These are phyloP conservation scores for Leishmania tarentolae DNA, from an alignment of 208 protist species.

Conservation along the genomic window DNA sequence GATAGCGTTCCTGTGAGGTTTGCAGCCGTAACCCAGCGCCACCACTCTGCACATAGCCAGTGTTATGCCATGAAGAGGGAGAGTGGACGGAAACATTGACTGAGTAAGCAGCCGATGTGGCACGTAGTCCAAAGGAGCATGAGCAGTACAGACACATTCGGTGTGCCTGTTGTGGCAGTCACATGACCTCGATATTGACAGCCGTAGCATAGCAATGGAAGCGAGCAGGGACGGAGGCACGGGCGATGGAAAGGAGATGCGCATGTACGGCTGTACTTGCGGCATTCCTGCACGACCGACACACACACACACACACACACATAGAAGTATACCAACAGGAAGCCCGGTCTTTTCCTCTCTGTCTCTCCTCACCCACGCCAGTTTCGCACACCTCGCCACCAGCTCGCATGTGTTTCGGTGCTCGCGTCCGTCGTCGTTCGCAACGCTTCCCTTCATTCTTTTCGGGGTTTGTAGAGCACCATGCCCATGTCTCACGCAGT, in stretches of 20 bases:
- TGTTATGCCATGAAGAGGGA: not conserved
- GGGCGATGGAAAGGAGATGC: not conserved
- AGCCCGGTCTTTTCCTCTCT: not conserved
- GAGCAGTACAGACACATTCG: not conserved
- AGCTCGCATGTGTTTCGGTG: not conserved
- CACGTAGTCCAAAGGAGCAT: not conserved
- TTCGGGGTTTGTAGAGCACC: not conserved
- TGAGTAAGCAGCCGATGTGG: not conserved
- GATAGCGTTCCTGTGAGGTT: not conserved
- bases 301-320: not conserved
- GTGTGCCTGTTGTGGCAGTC: not conserved
- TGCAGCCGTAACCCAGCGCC: not conserved
- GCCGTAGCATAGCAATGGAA: not conserved
- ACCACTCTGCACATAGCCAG: not conserved
- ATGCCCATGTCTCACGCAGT: not conserved
- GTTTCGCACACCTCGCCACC: not conserved
- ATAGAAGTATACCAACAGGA: not conserved
- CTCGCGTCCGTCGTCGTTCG: not conserved
- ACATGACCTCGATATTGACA: too few relatives aligned
- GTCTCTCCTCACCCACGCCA: not conserved
- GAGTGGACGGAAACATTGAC: not conserved
- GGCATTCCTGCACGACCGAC: too few relatives aligned
- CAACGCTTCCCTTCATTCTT: not conserved
- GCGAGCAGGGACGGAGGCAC: not conserved
- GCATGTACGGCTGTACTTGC: not conserved